Evolutionary conservation across 148 eudicot species (phyloP), one percentile per base, ranked within the genome.

Genomic region (Rhododendron mucronatum): DNA sequence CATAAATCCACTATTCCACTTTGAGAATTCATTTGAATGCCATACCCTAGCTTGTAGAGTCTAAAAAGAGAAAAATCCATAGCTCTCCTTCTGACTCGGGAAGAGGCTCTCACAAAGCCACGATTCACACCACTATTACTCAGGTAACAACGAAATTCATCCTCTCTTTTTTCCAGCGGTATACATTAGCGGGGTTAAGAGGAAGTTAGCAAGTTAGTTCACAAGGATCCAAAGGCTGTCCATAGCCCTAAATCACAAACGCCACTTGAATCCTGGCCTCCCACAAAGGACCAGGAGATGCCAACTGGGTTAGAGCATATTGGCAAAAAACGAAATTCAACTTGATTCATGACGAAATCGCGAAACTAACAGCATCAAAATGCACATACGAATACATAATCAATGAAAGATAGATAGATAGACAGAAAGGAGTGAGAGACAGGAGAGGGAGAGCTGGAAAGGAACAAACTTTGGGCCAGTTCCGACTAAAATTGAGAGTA

Each of bases 401-500:
- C 6, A 50, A 33, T 51, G 55, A 26, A 35, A 65, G 71, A n/a
- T 65, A 23, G 11, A 63, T 23, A 63, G 26, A 59, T 10, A 5
- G 45, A 41, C 8, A 20, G 63, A 20, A 5, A 3, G 16, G 63
- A 65, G 1, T 2, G 33, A 65, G 26, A 65, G 13, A 71, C 41
- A 71, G 76, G 33, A 71, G 76, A 37, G 79, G 79, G 77, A 74
- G 75, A 26, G 78, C 15, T n/a, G 35, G 16, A 79, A 53, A 33
- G 78, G 77, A 26, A 77, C 92, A 20, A 87, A 96, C 99, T 95
- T 91, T 92, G 47, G 99, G 99, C 91, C 78, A 94, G 83, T 95
- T 91, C 14, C 95, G 87, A 16, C 90, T 89, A 81, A 97, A 93
- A 86, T 97, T 98, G 18, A 97, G 86, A 20, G 92, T 87, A 53